These are phyloP conservation scores for Thinopyrum elongatum DNA, from an alignment of 176 grass and related monocot genomes.

Conservation along the genomic window DNA sequence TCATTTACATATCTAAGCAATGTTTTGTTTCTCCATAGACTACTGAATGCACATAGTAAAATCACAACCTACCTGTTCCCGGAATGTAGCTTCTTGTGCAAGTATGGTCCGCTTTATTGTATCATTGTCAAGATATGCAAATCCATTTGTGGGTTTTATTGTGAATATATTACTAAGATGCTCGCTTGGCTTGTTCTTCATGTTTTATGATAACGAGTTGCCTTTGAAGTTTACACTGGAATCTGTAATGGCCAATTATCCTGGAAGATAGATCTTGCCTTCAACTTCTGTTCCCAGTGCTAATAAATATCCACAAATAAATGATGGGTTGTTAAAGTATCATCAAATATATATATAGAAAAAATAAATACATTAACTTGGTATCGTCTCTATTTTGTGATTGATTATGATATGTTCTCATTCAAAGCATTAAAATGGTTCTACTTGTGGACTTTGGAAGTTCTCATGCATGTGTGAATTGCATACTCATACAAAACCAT, in stretches of 20 bases:
- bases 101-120: slow-evolving; percentile 78
- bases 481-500: neutral
- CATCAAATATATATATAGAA: neutral
- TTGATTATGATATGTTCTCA: neutral
- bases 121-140: slow-evolving; percentile 51
- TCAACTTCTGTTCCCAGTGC: slow-evolving; percentile 67
- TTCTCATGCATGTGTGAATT: neutral
- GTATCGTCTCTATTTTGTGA: neutral
- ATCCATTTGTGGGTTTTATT: slow-evolving; percentile 40
- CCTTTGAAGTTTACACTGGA: slow-evolving; percentile 51
- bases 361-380: neutral
- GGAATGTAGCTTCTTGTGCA: slow-evolving; percentile 77
- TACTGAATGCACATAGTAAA: neutral
- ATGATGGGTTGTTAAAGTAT: slow-evolving; percentile 3
- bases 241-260: slow-evolving; percentile 53
- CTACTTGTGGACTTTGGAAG: neutral
- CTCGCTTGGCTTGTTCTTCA: slow-evolving; percentile 41
- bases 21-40: neutral
- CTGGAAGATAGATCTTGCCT: slow-evolving; percentile 44
- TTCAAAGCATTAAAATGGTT: neutral
- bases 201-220: slow-evolving; percentile 36
- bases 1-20: neutral
- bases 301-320: slow-evolving; percentile 34
- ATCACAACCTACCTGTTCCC: slow-evolving; percentile 58
- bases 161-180: slow-evolving; percentile 37